Base-by-base conservation (phyloP, 2,329 filamentous ascomycete species). In the Colletotrichum acutatum region DNA sequence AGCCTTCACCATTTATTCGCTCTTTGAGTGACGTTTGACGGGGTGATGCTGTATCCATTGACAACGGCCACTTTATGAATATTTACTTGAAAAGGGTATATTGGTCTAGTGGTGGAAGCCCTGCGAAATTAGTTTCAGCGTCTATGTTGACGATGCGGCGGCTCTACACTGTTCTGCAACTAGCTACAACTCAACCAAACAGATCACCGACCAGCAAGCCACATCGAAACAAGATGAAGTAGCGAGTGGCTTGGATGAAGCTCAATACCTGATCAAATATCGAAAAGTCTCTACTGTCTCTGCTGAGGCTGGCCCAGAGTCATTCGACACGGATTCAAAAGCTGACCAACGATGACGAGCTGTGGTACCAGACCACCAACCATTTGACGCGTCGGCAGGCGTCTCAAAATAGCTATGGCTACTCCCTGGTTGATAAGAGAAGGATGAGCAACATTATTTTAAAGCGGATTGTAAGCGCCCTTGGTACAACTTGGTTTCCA, bases 401-500 rank as follows among this genome's bases (percentile, higher is more conserved):
- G 69, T 59, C 54, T 69, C 59, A 66, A 66, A 54, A 54, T 59
- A 16, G 37, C 53, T 57, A 37, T 58, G 58, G 42, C n/a, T 32
- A 32, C 54, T 42, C 46, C 53, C 11, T n/a, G 24, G 7, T 42
- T 34, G 52, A 46, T 26, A 16, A 26, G 22, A 30, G 30, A 26
- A 62, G 32, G 19, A 49, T 11, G 19, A 22, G 42, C 19, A 49
- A 49, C 59, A 59, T 30, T 5, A 52, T 34, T 32, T 26, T 19
- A 11, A 14, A 28, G 14, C 5, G 26, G 9, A 28, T 42, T 19
- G 42, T 72, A 69, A 72, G 69, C 69, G 69, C 69, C 66, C 60
- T 22, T 28, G 32, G 14, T 53, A 49, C 34, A n/a, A 14, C 49
- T 19, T 5, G 34, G 37, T 34, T 46, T 32, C 37, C 65, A 42